A percentile compares a stretch with the other conserved stretches of the same genome.
phyloP scores from a whole-genome alignment of 371 early-diverging fungal genomes.

The Actinomucor elegans region DNA sequence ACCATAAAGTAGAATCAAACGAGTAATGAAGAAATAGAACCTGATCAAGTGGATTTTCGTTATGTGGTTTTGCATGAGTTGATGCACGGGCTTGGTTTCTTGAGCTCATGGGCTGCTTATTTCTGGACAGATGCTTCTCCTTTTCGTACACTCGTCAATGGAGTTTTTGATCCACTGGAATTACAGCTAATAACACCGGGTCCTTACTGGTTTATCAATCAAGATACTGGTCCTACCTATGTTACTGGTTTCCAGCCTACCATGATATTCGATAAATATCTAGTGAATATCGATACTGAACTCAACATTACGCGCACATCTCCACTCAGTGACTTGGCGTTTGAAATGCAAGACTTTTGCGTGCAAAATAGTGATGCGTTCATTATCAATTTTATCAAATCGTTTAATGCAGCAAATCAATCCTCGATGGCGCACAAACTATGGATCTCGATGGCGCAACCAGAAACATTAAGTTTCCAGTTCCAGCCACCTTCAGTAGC shows the following conservation, averaged over 20 bases:
- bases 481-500: conserved; percentile 26
- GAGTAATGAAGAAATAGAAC: conserved; percentile 9
- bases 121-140: conserved; percentile 42
- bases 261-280: conserved; percentile 52
- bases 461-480: conserved; percentile 31
- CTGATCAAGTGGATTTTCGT: conserved; percentile 40
- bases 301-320: conserved; percentile 9
- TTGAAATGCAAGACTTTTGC: conserved; percentile 49
- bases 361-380: conserved; percentile 36
- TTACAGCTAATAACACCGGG: conserved; percentile 41
- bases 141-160: conserved; percentile 35
- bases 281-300: conserved; percentile 23
- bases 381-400: conserved; percentile 43
- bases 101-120: conserved; percentile 53
- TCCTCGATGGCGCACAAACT: conserved; percentile 31
- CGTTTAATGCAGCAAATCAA: conserved; percentile 35
- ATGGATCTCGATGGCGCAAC: conserved; percentile 34
- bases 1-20: conserved; percentile 24
- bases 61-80: conserved; percentile 46
- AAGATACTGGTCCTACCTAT: conserved; percentile 39
- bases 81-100: conserved; percentile 43
- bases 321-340: conserved; percentile 27
- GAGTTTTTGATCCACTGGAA: conserved; percentile 32
- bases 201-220: conserved; percentile 34
- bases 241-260: conserved; percentile 48